phyloP scores from a whole-genome alignment of 208 protist species.

The Phytomonas serpens region DNA sequence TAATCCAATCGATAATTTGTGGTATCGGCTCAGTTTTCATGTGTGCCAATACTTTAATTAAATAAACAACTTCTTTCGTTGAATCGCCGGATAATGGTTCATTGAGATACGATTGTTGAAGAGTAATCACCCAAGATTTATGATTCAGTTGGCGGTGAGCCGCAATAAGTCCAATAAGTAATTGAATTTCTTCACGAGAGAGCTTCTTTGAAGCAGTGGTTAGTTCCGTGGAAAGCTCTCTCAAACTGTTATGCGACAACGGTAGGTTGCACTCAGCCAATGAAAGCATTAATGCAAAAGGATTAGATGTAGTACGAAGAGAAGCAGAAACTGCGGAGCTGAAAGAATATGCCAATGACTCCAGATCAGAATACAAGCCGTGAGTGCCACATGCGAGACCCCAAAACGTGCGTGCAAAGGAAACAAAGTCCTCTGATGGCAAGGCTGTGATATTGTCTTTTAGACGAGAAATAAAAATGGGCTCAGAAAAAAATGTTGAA shows the following conservation, averaged over 20 bases:
- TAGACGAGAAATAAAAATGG: not conserved
- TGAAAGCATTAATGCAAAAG: not conserved
- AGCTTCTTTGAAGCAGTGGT: not conserved
- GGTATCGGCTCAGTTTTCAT: not conserved
- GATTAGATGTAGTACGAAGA: not conserved
- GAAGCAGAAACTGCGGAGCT: not conserved
- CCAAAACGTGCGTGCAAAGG: not conserved
- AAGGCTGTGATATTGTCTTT: constrained; percentile 3
- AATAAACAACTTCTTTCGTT: not conserved
- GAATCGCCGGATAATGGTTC: not conserved
- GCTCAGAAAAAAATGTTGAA: not conserved
- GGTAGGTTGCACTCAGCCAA: not conserved
- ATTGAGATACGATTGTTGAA: not conserved
- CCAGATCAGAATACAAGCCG: not conserved
- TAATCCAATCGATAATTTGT: not conserved
- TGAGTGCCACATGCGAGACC: not conserved
- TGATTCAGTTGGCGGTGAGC: not conserved
- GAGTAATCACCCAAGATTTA: not conserved
- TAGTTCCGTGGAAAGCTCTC: not conserved
- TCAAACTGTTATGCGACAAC: not conserved
- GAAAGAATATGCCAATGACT: not conserved
- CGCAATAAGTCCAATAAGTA: not conserved
- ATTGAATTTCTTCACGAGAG: not conserved
- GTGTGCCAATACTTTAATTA: not conserved
- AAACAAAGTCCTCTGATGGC: not conserved